phyloP scores from a whole-genome alignment of 495 filamentous ascomycete genomes.

The Annulohypoxylon nitens region DNA sequence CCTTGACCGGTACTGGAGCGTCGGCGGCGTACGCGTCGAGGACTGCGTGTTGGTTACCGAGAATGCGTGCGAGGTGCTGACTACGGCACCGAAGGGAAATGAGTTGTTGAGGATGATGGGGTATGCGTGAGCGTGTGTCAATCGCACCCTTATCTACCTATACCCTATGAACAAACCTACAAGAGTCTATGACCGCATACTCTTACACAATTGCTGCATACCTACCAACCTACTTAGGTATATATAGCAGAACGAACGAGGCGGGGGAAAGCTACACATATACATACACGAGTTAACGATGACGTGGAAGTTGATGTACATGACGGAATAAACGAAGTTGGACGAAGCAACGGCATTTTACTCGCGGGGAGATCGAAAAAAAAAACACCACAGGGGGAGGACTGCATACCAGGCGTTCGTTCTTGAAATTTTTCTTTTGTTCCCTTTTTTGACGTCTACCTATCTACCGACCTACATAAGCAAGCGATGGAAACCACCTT shows the following conservation, averaged over 20 bases:
- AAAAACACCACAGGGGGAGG: background rate
- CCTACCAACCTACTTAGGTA: too few species aligned
- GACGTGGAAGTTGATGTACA: background rate
- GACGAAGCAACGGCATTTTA: background rate
- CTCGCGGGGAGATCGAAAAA: too few species aligned
- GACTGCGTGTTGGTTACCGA: slow-evolving; percentile 88
- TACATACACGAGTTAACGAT: background rate
- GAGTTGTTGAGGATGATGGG: slow-evolving; percentile 59
- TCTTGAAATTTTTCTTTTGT: slow-evolving; percentile 4
- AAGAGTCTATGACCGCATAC: too few species aligned
- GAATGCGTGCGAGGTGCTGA: slow-evolving; percentile 84
- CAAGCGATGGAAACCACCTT: background rate
- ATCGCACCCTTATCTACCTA: too few species aligned
- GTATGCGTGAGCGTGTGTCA: slow-evolving; percentile 18
- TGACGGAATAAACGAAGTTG: background rate
- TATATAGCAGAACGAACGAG: background rate
- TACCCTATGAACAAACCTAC: too few species aligned
- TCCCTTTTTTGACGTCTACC: background rate
- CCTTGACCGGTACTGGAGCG: slow-evolving; percentile 76
- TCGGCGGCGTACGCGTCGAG: slow-evolving; percentile 93
- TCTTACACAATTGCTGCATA: too few species aligned
- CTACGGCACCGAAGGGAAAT: slow-evolving; percentile 82
- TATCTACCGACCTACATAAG: background rate
- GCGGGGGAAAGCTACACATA: background rate
- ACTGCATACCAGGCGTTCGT: slow-evolving; percentile 1